phyloP scores from a whole-genome alignment of 768 basidiomycete species.

The Hygrocybe punicea region DNA sequence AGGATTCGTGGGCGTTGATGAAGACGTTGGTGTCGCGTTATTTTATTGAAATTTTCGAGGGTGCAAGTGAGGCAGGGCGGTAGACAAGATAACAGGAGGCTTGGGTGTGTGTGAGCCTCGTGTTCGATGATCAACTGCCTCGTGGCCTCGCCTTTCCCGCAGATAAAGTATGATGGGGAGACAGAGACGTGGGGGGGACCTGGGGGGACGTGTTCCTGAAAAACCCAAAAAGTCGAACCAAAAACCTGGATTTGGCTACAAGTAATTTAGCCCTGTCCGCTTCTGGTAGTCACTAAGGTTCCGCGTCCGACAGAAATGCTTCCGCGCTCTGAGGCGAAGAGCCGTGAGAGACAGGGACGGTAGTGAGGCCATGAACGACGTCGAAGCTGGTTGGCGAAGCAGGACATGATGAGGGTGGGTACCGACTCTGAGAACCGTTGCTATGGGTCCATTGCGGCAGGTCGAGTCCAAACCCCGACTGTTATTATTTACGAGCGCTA shows the following conservation, averaged over 20 bases:
- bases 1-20: no score
- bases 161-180: conserved; percentile 32
- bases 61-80: neutral
- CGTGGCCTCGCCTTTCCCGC: conserved; percentile 44
- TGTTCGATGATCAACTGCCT: conserved; percentile 43
- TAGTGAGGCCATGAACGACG: no score
- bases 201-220: conserved; percentile 17
- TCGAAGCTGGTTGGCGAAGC: no score
- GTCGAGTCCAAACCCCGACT: no score
- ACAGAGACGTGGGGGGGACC: conserved; percentile 14
- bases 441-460: no score
- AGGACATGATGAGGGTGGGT: no score
- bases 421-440: no score
- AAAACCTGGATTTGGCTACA: neutral
- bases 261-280: neutral
- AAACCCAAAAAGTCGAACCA: conserved; percentile 4
- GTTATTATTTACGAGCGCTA: no score
- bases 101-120: conserved; percentile 41
- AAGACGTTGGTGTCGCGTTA: conserved; percentile 20
- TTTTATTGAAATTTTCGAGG: neutral
- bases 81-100: conserved; percentile 10
- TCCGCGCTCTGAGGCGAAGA: neutral
- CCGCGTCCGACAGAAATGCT: neutral
- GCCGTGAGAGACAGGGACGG: no score
- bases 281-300: no score